phyloP scores from a whole-genome alignment of 176 grass and related monocot species.

The Cymbopogon citratus region DNA sequence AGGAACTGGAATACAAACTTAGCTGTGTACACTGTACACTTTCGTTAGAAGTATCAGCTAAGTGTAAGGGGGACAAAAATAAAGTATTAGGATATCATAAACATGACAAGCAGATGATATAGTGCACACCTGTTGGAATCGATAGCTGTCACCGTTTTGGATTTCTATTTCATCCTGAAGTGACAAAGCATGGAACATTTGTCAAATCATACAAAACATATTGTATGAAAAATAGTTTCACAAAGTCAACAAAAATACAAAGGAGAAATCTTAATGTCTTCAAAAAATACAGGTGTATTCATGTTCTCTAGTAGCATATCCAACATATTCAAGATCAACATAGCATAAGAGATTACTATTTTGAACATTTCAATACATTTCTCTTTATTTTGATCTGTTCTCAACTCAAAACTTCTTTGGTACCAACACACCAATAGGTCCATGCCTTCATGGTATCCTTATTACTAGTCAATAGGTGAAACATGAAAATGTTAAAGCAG shows the following conservation, averaged over 20 bases:
- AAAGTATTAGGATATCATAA: constrained; percentile 5
- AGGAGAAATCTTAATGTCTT: not conserved
- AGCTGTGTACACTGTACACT: not conserved
- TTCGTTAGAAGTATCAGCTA: not conserved
- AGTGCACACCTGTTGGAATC: constrained; percentile 66
- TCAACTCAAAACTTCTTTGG: not conserved
- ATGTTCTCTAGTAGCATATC: constrained; percentile 9
- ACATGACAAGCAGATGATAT: constrained; percentile 7
- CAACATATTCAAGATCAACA: not conserved
- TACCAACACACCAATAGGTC: not conserved
- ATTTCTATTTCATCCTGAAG: constrained; percentile 93
- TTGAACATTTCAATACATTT: constrained; percentile 5
- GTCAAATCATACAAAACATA: constrained; percentile 2
- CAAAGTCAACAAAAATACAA: not conserved
- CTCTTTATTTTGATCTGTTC: not conserved
- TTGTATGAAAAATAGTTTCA: not conserved
- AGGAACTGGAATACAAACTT: not conserved
- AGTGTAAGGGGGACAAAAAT: not conserved
- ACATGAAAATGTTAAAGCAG: constrained; percentile 1
- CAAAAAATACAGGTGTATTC: not conserved
- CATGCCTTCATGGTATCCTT: not conserved
- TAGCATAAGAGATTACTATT: not conserved
- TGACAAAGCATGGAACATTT: constrained; percentile 22
- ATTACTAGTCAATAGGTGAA: constrained; percentile 6
- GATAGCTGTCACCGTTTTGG: constrained; percentile 71